phyloP scores from a whole-genome alignment of 2,329 filamentous ascomycete genomes.

The Neonectria magnoliae region DNA sequence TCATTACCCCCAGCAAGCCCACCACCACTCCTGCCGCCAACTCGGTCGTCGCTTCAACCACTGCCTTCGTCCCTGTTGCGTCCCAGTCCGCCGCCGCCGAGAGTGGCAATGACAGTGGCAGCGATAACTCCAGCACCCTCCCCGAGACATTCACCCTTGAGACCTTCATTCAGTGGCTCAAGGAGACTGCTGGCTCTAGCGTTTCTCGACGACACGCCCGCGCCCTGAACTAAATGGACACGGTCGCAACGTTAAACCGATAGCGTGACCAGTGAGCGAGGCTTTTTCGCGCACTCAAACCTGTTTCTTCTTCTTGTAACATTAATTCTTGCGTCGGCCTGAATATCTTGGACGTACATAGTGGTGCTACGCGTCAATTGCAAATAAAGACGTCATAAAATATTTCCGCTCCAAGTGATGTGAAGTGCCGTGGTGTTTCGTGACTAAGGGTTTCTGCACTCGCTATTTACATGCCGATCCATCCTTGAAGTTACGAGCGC shows the following conservation, averaged over 20 bases:
- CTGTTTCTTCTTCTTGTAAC: slow-evolving; percentile 17
- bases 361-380: neutral
- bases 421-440: too few relatives aligned
- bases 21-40: slow-evolving; percentile 4
- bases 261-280: neutral
- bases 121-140: slow-evolving; percentile 19
- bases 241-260: neutral
- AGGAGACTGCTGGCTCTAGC: slow-evolving; percentile 15
- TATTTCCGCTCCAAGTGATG: neutral
- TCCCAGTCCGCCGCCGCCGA: neutral
- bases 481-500: too few relatives aligned
- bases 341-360: neutral
- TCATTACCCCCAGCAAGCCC: slow-evolving; percentile 17
- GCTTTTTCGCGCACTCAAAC: neutral
- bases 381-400: neutral
- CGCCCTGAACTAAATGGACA: slow-evolving; percentile 27
- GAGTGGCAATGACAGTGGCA: neutral
- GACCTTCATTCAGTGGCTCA: slow-evolving; percentile 38
- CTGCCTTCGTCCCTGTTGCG: slow-evolving; percentile 10
- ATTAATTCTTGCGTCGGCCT: slow-evolving; percentile 6
- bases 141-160: slow-evolving; percentile 39
- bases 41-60: slow-evolving; percentile 1
- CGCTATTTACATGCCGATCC: too few relatives aligned
- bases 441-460: too few relatives aligned
- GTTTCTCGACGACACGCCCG: slow-evolving; percentile 38